Conservation (phyloP, 2,329 filamentous ascomycete genomes). For the Monilinia laxa region DNA sequence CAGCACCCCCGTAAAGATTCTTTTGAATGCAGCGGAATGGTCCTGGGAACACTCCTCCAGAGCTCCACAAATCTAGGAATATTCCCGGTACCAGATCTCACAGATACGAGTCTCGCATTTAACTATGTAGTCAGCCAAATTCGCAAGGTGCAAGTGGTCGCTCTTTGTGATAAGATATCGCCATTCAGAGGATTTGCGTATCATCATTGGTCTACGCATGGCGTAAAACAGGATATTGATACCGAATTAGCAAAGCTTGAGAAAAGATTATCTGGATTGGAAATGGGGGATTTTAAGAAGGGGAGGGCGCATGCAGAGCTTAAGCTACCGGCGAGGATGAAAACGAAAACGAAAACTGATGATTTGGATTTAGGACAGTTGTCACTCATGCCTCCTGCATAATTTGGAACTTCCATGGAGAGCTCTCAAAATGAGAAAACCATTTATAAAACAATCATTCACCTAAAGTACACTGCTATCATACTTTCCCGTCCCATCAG, state of each 20-base stretch:
- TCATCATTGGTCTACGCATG: conserved; percentile 16
- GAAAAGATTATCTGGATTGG: conserved; percentile 1
- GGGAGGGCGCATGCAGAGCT: neutral
- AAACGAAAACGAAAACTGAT: neutral
- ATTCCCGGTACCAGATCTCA: conserved; percentile 17
- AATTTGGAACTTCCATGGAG: too few species aligned
- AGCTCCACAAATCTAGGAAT: conserved; percentile 15
- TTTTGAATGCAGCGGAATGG: conserved; percentile 18
- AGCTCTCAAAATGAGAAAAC: neutral
- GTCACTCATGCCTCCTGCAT: neutral
- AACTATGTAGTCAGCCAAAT: conserved; percentile 3
- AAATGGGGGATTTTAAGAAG: conserved; percentile 14
- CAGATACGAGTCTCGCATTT: neutral
- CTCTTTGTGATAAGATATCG: conserved; percentile 12
- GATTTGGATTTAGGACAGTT: neutral
- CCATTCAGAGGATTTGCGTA: conserved; percentile 8
- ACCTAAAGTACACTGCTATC: neutral
- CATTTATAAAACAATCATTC: neutral
- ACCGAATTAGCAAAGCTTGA: neutral
- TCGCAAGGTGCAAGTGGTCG: conserved; percentile 12
- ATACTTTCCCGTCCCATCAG: neutral
- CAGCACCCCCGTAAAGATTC: neutral
- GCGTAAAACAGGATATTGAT: conserved; percentile 14
- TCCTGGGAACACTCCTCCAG: conserved; percentile 8
- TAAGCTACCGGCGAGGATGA: neutral